Percentiles rank a stretch among this genome's conserved stretches.
These are phyloP conservation scores for Rugosomyces carneus DNA, from an alignment of 1,284 basidiomycete species.

Conservation along the genomic window DNA sequence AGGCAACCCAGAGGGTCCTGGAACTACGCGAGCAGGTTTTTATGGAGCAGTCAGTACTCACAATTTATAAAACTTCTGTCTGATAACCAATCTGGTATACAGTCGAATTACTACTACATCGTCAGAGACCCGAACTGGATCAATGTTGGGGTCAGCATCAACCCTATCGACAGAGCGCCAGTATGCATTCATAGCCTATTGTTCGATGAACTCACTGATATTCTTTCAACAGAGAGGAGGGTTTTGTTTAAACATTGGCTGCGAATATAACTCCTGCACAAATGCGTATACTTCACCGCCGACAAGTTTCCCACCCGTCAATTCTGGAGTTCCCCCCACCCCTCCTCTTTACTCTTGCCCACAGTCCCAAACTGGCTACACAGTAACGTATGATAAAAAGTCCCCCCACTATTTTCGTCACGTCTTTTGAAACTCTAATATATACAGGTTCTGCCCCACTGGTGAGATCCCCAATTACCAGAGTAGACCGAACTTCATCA, in stretches of 20 bases:
- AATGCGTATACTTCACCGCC: constrained; percentile 12
- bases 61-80: neutral
- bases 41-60: constrained; percentile 19
- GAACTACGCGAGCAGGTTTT: constrained; percentile 23
- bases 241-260: constrained; percentile 16
- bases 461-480: constrained; percentile 5
- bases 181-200: constrained; percentile 1
- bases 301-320: constrained; percentile 17
- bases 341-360: constrained; percentile 18
- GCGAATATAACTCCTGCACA: constrained; percentile 17
- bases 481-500: neutral
- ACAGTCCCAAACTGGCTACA: constrained; percentile 15
- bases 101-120: constrained; percentile 22
- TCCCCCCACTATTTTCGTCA: no score
- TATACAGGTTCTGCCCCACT: constrained; percentile 14
- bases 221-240: constrained; percentile 7
- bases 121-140: constrained; percentile 19
- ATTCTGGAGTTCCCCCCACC: constrained; percentile 11
- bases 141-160: constrained; percentile 20
- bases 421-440: no score
- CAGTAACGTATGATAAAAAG: constrained; percentile 19
- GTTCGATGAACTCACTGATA: neutral
- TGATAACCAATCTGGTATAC: neutral
- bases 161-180: constrained; percentile 12
- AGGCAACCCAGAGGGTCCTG: constrained; percentile 14